Evolutionary conservation across 306 rosid genomes (phyloP).

Genomic region (Quercus mongolica): DNA sequence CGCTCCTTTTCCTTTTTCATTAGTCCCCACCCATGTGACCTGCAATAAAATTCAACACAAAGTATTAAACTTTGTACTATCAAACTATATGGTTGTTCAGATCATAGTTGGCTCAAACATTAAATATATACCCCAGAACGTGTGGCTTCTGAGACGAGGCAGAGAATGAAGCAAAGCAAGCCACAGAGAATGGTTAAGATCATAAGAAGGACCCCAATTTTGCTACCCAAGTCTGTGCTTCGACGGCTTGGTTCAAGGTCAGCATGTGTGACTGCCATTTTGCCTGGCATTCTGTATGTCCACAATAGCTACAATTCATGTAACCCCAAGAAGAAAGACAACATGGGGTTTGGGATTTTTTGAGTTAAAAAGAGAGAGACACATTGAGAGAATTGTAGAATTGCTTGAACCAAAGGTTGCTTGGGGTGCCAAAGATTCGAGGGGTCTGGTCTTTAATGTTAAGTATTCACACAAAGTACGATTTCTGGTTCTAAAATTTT

Average conservation of each 20-base stretch:
- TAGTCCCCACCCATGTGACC: constrained; percentile 52
- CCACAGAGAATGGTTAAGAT: constrained; percentile 68
- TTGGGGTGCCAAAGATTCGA: constrained; percentile 66
- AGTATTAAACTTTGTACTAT: neutral
- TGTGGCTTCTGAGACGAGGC: constrained; percentile 83
- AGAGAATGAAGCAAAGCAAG: constrained; percentile 70
- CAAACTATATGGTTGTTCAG: neutral
- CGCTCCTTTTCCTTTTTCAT: constrained; percentile 31
- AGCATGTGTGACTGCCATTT: constrained; percentile 82
- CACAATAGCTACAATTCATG: constrained; percentile 15
- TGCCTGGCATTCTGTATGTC: constrained; percentile 25
- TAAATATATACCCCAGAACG: constrained; percentile 69
- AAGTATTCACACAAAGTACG: constrained; percentile 33
- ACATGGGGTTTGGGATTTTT: constrained; percentile 7
- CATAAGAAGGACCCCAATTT: constrained; percentile 56
- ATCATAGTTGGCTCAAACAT: neutral
- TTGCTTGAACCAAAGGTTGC: constrained; percentile 94
- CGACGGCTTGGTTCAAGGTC: constrained; percentile 72
- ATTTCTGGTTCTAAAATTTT: constrained; percentile 29
- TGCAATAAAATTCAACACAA: constrained; percentile 19
- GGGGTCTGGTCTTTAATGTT: constrained; percentile 27
- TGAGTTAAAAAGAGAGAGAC: constrained; percentile 16
- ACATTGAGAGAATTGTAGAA: constrained; percentile 38
- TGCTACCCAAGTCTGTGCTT: constrained; percentile 58
- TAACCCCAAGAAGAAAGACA: neutral